Conservation (phyloP, 2,329 filamentous ascomycete genomes). For the Pseudogymnoascus sp. region DNA sequence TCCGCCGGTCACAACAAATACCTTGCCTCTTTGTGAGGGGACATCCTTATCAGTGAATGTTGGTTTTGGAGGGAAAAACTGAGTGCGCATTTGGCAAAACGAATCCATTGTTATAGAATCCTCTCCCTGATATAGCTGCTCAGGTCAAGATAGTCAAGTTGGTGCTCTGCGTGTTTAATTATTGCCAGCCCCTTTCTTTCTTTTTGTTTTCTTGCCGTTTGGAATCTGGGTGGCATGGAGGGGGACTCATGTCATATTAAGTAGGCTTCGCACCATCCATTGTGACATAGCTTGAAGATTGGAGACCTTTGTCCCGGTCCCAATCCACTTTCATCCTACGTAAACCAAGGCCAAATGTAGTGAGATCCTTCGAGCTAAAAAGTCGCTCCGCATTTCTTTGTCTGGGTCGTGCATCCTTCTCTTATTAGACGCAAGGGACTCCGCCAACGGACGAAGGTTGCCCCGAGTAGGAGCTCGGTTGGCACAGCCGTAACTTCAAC, state of each 20-base stretch:
- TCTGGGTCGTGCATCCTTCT: neutral
- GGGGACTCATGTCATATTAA: neutral
- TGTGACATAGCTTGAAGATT: neutral
- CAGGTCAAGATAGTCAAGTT: neutral
- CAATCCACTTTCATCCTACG: neutral
- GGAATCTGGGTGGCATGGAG: neutral
- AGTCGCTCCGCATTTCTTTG: neutral
- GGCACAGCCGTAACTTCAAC: neutral
- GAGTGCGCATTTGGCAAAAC: neutral
- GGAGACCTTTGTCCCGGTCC: neutral
- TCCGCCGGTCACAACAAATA: constrained; percentile 34
- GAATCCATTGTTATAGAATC: neutral
- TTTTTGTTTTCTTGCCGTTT: neutral
- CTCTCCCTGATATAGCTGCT: neutral
- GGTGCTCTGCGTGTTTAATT: neutral
- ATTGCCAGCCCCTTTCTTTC: neutral
- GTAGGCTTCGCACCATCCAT: neutral
- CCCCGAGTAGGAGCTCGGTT: neutral
- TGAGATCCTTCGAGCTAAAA: neutral
- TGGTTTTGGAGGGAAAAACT: constrained; percentile 29
- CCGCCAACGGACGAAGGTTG: neutral
- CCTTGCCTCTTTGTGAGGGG: constrained; percentile 30
- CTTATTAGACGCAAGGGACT: neutral
- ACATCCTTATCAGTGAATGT: constrained; percentile 35
- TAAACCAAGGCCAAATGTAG: neutral